These are phyloP conservation scores for Tetrahymena malaccensis DNA, from an alignment of 73 alveolate species.

Conservation along the genomic window DNA sequence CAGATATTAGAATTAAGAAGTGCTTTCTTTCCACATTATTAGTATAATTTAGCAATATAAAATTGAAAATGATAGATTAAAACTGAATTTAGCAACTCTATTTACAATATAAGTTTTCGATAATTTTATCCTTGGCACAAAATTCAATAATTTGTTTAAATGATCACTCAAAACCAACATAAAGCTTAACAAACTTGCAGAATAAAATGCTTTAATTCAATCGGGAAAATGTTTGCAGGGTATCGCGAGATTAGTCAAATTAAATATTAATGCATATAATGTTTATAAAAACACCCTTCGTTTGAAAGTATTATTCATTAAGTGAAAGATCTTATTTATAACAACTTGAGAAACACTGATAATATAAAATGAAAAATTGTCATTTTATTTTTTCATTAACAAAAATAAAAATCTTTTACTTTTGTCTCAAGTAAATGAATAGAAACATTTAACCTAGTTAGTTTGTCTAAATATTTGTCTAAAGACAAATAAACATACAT, in stretches of 20 bases:
- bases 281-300: too few relatives aligned
- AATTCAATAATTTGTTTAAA: too few relatives aligned
- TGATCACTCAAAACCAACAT: background rate
- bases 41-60: background rate
- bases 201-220: background rate
- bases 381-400: background rate
- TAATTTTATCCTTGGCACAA: background rate
- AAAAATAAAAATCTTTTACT: too few relatives aligned
- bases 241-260: background rate
- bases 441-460: background rate
- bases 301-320: too few relatives aligned
- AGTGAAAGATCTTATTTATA: too few relatives aligned
- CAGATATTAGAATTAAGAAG: background rate
- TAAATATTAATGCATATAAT: too few relatives aligned
- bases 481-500: too few relatives aligned
- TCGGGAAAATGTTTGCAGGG: background rate
- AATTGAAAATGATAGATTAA: background rate
- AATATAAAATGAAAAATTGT: too few relatives aligned
- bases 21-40: background rate
- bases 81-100: background rate
- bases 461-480: too few relatives aligned
- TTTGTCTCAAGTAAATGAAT: background rate
- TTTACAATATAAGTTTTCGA: background rate
- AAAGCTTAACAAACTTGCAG: background rate
- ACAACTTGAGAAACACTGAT: background rate